Evolutionary conservation across 2,329 filamentous ascomycete genomes (phyloP), one percentile per base, ranked within the genome.

Genomic region (Bisporella sp.): DNA sequence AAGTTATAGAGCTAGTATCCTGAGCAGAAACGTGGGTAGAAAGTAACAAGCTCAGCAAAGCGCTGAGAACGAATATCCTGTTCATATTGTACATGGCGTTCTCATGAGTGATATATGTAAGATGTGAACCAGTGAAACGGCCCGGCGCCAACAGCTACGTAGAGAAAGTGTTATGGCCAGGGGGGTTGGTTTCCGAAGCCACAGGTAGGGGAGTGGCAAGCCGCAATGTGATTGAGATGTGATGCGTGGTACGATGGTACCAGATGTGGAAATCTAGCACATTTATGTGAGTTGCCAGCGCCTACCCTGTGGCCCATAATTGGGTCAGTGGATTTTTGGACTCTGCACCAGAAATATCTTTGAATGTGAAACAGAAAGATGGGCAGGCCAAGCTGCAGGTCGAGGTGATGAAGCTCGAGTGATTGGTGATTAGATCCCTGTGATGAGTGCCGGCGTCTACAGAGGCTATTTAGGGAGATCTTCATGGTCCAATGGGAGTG

Each of bases 271-370:
- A 9, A 42, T 42, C 40, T 12, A 21, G 21, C 21, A 21, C 21
- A 21, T 21, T 21, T 21, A 21, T 21, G 21, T 21, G 21, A 21
- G 21, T 21, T 21, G 21, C 21, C 7, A 45, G 60, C 60, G 59
- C 48, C 47, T 58, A 56, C 52, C 49, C 46, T 49, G 21, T 32
- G 56, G 60, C 52, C 59, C 54, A 53, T 57, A 45, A 63, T 62
- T 63, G 60, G 60, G 60, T 49, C 59, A 42, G 37, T 41, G 6
- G 32, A 43, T 11, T 21, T 21, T 21, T 21, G 21, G 21, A 21
- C 3, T 21, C 21, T 21, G 21, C 21, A 21, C 21, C 21, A 21
- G 21, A 21, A 21, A 21, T 21, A 21, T 21, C 21, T 21, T 21
- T 21, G 21, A 21, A 21, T 21, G 21, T 21, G 44, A 52, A 59